phyloP scores from a whole-genome alignment of 2,329 filamentous ascomycete species.

The Spiromastix sp. region DNA sequence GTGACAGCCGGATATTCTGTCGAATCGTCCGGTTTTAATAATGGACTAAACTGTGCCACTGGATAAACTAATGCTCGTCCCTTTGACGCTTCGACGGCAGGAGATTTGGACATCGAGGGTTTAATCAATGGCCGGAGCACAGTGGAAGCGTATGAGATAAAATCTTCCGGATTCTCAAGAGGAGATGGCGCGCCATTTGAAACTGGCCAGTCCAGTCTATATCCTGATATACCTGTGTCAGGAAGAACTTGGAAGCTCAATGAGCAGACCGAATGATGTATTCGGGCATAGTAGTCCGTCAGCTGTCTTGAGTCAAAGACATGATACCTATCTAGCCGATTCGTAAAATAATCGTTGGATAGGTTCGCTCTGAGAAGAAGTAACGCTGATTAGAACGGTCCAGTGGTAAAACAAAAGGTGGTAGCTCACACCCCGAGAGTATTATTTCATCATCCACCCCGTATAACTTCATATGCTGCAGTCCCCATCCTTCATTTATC shows the following conservation, averaged over 20 bases:
- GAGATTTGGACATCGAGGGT: slow-evolving; percentile 28
- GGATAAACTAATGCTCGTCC: slow-evolving; percentile 72
- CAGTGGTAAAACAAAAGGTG: slow-evolving; percentile 1
- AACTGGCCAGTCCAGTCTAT: slow-evolving; percentile 60
- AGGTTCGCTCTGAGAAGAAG: slow-evolving; percentile 58
- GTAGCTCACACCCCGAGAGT: slow-evolving; percentile 60
- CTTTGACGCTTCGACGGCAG: slow-evolving; percentile 21
- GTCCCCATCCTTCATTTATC: slow-evolving; percentile 95
- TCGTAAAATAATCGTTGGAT: slow-evolving; percentile 89
- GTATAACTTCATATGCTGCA: slow-evolving; percentile 99
- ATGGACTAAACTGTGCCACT: slow-evolving; percentile 75
- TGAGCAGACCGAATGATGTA: slow-evolving; percentile 67
- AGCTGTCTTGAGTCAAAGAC: slow-evolving; percentile 71
- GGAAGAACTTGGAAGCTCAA: slow-evolving; percentile 75
- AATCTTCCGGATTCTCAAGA: slow-evolving; percentile 56
- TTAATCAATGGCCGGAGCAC: slow-evolving; percentile 58
- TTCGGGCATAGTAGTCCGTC: slow-evolving; percentile 67
- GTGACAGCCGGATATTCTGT: slow-evolving; percentile 81
- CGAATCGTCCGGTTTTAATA: slow-evolving; percentile 68
- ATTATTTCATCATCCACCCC: slow-evolving; percentile 93
- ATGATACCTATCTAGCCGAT: slow-evolving; percentile 90
- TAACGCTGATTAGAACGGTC: slow-evolving; percentile 6
- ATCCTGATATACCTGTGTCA: slow-evolving; percentile 34
- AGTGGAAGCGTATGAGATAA: slow-evolving; percentile 57
- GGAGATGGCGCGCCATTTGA: slow-evolving; percentile 67